Evolutionary conservation across 1,284 basidiomycete species (phyloP).

Genomic region (Leccinum colubrinum): DNA sequence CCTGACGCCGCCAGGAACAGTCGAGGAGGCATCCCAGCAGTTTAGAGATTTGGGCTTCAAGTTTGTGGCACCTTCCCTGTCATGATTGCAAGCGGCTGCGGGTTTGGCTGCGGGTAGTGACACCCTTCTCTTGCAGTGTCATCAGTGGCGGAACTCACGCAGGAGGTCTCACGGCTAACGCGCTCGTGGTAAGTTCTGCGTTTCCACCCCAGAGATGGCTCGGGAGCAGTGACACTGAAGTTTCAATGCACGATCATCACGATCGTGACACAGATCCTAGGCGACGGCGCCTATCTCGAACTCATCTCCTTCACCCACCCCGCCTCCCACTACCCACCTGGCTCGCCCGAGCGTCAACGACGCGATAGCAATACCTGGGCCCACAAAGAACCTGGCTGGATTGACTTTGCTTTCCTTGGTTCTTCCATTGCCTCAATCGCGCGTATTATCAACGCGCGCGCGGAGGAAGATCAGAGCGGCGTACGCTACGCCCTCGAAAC

Average conservation of each 20-base stretch:
- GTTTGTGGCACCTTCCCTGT: conserved; percentile 35
- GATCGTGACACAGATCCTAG: conserved; percentile 43
- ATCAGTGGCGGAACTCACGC: conserved; percentile 61
- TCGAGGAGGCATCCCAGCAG: conserved; percentile 47
- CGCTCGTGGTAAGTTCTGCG: conserved; percentile 50
- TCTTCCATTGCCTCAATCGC: conserved; percentile 35
- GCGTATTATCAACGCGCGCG: conserved; percentile 51
- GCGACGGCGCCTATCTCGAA: conserved; percentile 64
- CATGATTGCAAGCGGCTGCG: background rate
- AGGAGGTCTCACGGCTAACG: conserved; percentile 60
- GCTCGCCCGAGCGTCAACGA: conserved; percentile 40
- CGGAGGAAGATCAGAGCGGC: conserved; percentile 34
- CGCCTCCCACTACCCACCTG: conserved; percentile 47
- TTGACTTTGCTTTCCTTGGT: conserved; percentile 62
- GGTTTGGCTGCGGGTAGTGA: background rate
- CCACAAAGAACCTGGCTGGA: conserved; percentile 54
- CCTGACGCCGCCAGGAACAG: conserved; percentile 58
- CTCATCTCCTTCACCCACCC: conserved; percentile 62
- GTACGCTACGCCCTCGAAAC: conserved; percentile 44
- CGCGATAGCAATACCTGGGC: conserved; percentile 55
- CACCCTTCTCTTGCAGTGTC: conserved; percentile 43
- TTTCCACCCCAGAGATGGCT: background rate
- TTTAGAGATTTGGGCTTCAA: conserved; percentile 65
- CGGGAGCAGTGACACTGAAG: background rate
- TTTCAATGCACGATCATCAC: background rate